phyloP scores from a whole-genome alignment of 2,329 filamentous ascomycete genomes.

The Colletotrichum magnum region DNA sequence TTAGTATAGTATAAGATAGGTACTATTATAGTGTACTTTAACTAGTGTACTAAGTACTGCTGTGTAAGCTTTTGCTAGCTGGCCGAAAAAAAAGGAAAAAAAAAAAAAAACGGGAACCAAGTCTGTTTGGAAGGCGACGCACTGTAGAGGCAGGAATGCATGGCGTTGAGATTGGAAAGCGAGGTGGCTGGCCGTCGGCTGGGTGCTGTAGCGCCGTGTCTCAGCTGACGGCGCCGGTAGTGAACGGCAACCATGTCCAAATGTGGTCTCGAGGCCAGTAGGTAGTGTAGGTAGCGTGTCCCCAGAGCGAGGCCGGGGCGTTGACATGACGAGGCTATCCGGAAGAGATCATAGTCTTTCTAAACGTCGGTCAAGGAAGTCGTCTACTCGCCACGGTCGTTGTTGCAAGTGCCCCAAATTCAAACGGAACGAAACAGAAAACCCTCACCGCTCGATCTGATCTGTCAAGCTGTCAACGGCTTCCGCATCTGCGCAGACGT shows the following conservation, averaged over 20 bases:
- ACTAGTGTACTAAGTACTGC: no score
- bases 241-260: constrained; percentile 10
- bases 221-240: constrained; percentile 16
- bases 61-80: no score
- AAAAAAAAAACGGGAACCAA: no score
- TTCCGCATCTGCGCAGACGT: neutral
- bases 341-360: neutral
- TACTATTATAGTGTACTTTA: no score
- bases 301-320: constrained; percentile 1
- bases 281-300: neutral
- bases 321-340: neutral
- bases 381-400: neutral
- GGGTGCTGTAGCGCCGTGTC: constrained; percentile 15
- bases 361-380: constrained; percentile 1
- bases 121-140: no score
- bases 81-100: no score
- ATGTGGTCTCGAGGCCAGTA: neutral
- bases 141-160: constrained; percentile 1
- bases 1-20: no score
- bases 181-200: constrained; percentile 29
- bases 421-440: neutral
- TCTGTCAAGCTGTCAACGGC: constrained; percentile 26
- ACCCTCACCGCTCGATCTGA: constrained; percentile 10
- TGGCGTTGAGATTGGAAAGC: neutral
- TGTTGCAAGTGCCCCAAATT: neutral